These are phyloP conservation scores for Mucor lusitanicus DNA, from an alignment of 371 early-diverging fungal genomes.

Conservation along the genomic window DNA sequence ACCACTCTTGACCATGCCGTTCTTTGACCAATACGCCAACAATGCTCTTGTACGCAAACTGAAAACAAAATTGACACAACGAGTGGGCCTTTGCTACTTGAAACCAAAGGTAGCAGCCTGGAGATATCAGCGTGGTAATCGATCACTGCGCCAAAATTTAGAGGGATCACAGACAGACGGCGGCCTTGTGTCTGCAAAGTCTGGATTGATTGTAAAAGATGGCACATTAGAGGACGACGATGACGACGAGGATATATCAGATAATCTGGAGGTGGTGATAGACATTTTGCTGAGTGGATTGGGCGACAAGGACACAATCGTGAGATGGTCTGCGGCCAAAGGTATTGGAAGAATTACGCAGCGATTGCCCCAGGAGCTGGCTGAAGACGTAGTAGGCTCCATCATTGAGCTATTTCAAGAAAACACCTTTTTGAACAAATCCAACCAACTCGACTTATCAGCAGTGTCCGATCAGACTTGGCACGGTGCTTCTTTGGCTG, in stretches of 20 bases:
- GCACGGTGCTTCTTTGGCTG: constrained; percentile 93
- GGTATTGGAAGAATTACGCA: constrained; percentile 88
- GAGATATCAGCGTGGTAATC: constrained; percentile 73
- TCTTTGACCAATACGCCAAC: constrained; percentile 55
- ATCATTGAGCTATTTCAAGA: constrained; percentile 77
- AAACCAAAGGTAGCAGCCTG: constrained; percentile 76
- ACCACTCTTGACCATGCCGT: constrained; percentile 53
- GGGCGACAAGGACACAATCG: constrained; percentile 91
- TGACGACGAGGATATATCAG: constrained; percentile 65
- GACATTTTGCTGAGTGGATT: constrained; percentile 82
- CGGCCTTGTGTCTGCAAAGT: background rate
- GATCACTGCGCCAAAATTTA: constrained; percentile 53
- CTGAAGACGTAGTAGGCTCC: constrained; percentile 79
- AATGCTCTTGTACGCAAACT: constrained; percentile 83
- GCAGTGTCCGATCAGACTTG: constrained; percentile 88
- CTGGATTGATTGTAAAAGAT: background rate
- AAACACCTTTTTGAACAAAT: constrained; percentile 47
- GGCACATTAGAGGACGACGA: constrained; percentile 40
- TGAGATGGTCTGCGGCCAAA: constrained; percentile 96
- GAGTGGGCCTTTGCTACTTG: constrained; percentile 76
- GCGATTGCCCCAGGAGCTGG: constrained; percentile 78
- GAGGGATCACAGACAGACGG: constrained; percentile 18
- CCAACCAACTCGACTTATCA: constrained; percentile 62
- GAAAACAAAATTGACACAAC: constrained; percentile 79
- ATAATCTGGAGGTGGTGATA: constrained; percentile 74